Evolutionary conservation across 2,329 filamentous ascomycete species (phyloP).

Genomic region (Colletotrichum filicis): DNA sequence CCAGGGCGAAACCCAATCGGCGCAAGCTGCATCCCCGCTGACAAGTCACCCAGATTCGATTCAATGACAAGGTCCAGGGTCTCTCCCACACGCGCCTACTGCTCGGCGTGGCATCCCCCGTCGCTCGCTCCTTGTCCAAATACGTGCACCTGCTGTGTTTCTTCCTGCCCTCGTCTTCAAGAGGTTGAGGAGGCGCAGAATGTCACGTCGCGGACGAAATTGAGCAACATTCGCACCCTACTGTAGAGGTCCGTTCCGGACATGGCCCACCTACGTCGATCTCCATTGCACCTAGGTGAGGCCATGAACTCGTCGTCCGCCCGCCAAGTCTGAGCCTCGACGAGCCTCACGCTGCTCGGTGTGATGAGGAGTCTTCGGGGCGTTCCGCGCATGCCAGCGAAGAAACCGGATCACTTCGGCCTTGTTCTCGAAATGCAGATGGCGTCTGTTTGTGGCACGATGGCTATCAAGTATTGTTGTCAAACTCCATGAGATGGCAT

Average conservation of each 20-base stretch:
- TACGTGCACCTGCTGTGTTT: neutral
- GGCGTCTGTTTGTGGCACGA: neutral
- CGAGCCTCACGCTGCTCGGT: neutral
- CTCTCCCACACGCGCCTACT: neutral
- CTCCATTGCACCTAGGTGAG: slow-evolving; percentile 6
- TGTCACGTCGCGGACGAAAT: slow-evolving; percentile 16
- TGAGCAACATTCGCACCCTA: neutral
- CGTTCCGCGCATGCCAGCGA: neutral
- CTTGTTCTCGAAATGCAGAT: neutral
- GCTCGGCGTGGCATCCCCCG: slow-evolving; percentile 6
- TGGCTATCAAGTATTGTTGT: neutral
- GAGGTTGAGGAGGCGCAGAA: slow-evolving; percentile 1
- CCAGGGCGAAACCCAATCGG: slow-evolving; percentile 6
- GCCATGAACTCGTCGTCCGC: slow-evolving; percentile 9
- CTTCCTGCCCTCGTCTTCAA: neutral
- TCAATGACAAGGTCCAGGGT: slow-evolving; percentile 18
- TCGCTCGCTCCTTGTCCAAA: slow-evolving; percentile 13
- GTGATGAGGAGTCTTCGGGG: neutral
- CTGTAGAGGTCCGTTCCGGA: slow-evolving; percentile 18
- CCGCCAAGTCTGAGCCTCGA: slow-evolving; percentile 10
- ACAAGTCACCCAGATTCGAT: neutral
- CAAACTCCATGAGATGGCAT: neutral
- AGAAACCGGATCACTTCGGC: neutral
- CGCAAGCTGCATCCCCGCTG: neutral
- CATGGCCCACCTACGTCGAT: slow-evolving; percentile 18